Conservation (phyloP, 2,329 filamentous ascomycete species). For the Calonectria fujianensis region DNA sequence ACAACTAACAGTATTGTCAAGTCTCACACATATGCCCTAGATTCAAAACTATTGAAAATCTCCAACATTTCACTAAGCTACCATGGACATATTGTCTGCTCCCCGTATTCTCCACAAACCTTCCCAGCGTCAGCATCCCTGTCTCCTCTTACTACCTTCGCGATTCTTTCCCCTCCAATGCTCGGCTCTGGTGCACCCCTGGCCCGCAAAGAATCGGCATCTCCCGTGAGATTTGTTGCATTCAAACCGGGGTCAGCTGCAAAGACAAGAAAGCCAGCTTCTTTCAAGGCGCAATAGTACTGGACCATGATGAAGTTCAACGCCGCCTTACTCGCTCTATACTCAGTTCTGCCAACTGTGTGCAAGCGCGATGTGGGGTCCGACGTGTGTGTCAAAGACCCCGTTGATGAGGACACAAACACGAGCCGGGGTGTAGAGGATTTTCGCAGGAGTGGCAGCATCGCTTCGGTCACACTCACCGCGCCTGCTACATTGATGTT, state of each 20-base stretch:
- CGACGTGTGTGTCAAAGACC: slow-evolving; percentile 27
- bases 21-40: background rate
- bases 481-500: slow-evolving; percentile 29
- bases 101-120: slow-evolving; percentile 32
- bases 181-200: slow-evolving; percentile 33
- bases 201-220: slow-evolving; percentile 23
- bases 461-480: slow-evolving; percentile 34
- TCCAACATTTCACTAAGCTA: background rate
- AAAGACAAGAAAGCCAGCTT: slow-evolving; percentile 29
- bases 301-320: slow-evolving; percentile 39
- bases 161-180: slow-evolving; percentile 35
- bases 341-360: slow-evolving; percentile 29
- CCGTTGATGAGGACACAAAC: slow-evolving; percentile 34
- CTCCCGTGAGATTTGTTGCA: slow-evolving; percentile 31
- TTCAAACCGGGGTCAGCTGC: slow-evolving; percentile 37
- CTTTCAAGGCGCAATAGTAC: slow-evolving; percentile 31
- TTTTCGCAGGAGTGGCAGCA: slow-evolving; percentile 31
- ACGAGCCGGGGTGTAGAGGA: slow-evolving; percentile 24
- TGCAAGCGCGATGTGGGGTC: slow-evolving; percentile 24
- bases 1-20: background rate
- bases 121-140: slow-evolving; percentile 31
- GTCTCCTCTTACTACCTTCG: slow-evolving; percentile 36
- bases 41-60: background rate
- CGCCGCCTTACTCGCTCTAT: slow-evolving; percentile 35
- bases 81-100: slow-evolving; percentile 28